Evolutionary conservation across 2,329 filamentous ascomycete species (phyloP).

Genomic region (Cladophialophora psammophila): DNA sequence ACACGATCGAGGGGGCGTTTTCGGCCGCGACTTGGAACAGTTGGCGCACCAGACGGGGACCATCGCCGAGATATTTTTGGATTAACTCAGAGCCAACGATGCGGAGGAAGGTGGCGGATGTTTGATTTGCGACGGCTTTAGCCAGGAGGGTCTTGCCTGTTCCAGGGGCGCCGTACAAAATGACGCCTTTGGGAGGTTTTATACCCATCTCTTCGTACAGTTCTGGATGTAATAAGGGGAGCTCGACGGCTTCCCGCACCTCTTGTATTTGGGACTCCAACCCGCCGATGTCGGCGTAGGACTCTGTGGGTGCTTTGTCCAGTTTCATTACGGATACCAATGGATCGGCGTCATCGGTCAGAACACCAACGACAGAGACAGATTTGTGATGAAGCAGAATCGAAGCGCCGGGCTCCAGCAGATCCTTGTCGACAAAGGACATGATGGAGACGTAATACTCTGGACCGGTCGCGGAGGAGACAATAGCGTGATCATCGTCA

Average conservation of each 20-base stretch:
- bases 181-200: slow-evolving; percentile 99
- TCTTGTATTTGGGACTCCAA: slow-evolving; percentile 96
- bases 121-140: slow-evolving; percentile 97
- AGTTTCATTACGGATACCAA: slow-evolving; percentile 99
- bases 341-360: slow-evolving; percentile 95
- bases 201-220: slow-evolving; percentile 99
- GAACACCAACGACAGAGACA: slow-evolving; percentile 94
- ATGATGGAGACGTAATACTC: slow-evolving; percentile 99
- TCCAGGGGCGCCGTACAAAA: slow-evolving; percentile 95
- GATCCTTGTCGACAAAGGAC: slow-evolving; percentile 99
- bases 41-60: slow-evolving; percentile 91
- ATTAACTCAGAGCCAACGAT: slow-evolving; percentile 98
- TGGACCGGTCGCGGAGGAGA: slow-evolving; percentile 94
- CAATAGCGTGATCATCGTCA: slow-evolving; percentile 98
- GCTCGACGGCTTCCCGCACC: slow-evolving; percentile 93
- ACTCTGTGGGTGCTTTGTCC: slow-evolving; percentile 97
- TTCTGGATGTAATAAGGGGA: slow-evolving; percentile 93
- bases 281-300: slow-evolving; percentile 97
- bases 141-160: slow-evolving; percentile 96
- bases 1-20: slow-evolving; percentile 95
- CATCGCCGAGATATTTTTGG: slow-evolving; percentile 98
- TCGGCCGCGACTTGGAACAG: slow-evolving; percentile 90
- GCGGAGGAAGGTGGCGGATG: slow-evolving; percentile 96
- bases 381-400: slow-evolving; percentile 97
- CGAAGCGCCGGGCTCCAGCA: slow-evolving; percentile 93